phyloP scores from a whole-genome alignment of 176 grass and related monocot species.

The Musa schizocarpa region DNA sequence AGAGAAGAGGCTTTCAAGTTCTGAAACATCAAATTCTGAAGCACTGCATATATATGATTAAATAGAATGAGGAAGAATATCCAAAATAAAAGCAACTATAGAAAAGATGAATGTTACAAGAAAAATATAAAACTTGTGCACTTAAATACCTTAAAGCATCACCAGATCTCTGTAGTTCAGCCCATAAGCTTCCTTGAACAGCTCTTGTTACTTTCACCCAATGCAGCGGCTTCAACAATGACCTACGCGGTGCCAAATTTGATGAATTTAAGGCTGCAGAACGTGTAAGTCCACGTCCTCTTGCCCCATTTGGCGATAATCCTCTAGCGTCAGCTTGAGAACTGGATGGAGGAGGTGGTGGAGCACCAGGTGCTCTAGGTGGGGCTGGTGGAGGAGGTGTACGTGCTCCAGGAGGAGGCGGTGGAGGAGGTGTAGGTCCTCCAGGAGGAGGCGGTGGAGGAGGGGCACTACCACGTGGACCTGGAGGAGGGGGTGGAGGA shows the following conservation, averaged over 20 bases:
- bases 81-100: not conserved
- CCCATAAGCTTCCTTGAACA: slow-evolving; percentile 94
- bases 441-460: slow-evolving; percentile 66
- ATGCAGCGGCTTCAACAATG: slow-evolving; percentile 79
- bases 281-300: slow-evolving; percentile 53
- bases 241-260: slow-evolving; percentile 49
- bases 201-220: slow-evolving; percentile 92
- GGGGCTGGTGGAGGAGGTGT: slow-evolving; percentile 47
- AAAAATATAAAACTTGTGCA: slow-evolving; percentile 10
- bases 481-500: slow-evolving; percentile 50
- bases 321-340: slow-evolving; percentile 38
- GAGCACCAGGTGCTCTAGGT: slow-evolving; percentile 72
- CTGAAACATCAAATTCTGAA: slow-evolving; percentile 88
- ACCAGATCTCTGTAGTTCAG: slow-evolving; percentile 69
- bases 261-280: slow-evolving; percentile 36
- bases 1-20: slow-evolving; percentile 85
- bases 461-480: slow-evolving; percentile 39
- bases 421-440: slow-evolving; percentile 44
- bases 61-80: slow-evolving; percentile 8
- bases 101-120: slow-evolving; percentile 7
- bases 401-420: slow-evolving; percentile 44
- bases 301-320: slow-evolving; percentile 32
- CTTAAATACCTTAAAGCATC: slow-evolving; percentile 54
- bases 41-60: slow-evolving; percentile 38
- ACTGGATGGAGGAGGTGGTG: slow-evolving; percentile 38